These are phyloP conservation scores for Eleusine indica DNA, from an alignment of 176 grass and related monocot species.

Conservation along the genomic window DNA sequence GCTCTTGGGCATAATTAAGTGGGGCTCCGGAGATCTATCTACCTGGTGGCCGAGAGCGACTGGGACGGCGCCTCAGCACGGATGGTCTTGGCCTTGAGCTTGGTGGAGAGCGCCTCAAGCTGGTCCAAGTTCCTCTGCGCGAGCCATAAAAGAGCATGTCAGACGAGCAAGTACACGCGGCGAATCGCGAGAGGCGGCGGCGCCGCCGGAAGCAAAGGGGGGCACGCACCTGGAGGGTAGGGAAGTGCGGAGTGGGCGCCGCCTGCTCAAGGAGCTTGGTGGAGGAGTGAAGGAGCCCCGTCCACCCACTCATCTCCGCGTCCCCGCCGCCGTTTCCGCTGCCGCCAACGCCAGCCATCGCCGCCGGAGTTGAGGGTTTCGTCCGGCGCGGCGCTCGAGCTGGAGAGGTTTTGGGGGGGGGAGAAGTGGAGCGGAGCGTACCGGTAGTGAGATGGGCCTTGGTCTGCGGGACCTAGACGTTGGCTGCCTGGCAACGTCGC, in stretches of 20 bases:
- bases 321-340: constrained; percentile 49
- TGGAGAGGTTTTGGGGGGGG: constrained; percentile 28
- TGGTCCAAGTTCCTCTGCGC: constrained; percentile 91
- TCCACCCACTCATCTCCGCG: constrained; percentile 79
- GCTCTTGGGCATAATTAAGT: background rate
- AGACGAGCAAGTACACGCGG: background rate
- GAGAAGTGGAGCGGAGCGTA: background rate
- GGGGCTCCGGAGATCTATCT: background rate
- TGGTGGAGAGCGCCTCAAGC: constrained; percentile 91
- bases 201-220: background rate
- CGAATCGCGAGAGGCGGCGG: background rate
- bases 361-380: constrained; percentile 43
- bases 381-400: constrained; percentile 44
- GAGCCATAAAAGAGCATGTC: constrained; percentile 12
- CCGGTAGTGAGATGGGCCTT: constrained; percentile 21
- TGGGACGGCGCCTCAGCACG: constrained; percentile 79
- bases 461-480: background rate
- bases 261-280: constrained; percentile 90
- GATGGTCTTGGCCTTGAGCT: constrained; percentile 96
- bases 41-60: constrained; percentile 68
- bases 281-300: constrained; percentile 84
- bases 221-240: constrained; percentile 73
- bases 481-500: background rate
- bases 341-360: constrained; percentile 46
- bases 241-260: constrained; percentile 74